Conservation (phyloP, 331 rosid species). For the Dryas integrifolia region DNA sequence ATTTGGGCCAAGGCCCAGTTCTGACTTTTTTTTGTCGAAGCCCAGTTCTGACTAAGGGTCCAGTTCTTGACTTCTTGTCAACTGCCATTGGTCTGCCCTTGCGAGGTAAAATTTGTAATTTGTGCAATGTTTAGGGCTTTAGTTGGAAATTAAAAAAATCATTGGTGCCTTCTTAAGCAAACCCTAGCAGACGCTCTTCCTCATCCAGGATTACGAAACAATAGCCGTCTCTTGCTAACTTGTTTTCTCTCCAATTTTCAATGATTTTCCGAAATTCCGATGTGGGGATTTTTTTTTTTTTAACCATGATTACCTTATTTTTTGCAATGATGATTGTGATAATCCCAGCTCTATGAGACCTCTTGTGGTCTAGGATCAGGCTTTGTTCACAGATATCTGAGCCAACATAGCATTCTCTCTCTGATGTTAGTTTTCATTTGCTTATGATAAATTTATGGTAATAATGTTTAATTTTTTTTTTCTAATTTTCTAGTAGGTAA, state of each 20-base stretch:
- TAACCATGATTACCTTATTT: not conserved
- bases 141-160: not conserved
- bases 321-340: slow-evolving; percentile 39
- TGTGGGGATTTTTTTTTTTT: not conserved
- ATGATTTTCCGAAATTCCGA: not conserved
- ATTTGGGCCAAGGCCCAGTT: too few species aligned
- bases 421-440: not conserved
- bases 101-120: not conserved
- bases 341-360: slow-evolving; percentile 52
- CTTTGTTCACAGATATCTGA: slow-evolving; percentile 36
- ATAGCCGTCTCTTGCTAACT: not conserved
- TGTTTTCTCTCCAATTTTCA: not conserved
- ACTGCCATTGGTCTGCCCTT: not conserved
- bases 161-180: not conserved
- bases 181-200: not conserved
- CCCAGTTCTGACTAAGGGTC: not conserved
- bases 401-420: not conserved
- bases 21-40: too few species aligned
- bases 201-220: not conserved
- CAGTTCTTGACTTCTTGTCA: not conserved
- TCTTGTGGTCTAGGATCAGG: slow-evolving; percentile 37
- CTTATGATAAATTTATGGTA: not conserved
- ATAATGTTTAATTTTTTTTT: too few species aligned
- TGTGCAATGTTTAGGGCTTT: not conserved
- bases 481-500: too few species aligned